phyloP scores from a whole-genome alignment of 73 alveolate genomes.

The Urostyla sp. region DNA sequence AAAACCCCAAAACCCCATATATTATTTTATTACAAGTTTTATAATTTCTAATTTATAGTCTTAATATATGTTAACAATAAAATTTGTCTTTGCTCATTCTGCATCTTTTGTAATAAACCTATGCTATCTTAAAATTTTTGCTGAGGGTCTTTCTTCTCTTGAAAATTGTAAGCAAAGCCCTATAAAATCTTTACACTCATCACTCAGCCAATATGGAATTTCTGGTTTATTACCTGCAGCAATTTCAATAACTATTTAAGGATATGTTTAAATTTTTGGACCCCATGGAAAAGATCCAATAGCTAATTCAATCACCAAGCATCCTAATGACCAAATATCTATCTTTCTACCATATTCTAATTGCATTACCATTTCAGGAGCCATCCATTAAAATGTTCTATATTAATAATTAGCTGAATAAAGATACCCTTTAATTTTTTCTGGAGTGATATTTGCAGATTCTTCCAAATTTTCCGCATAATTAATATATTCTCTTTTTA shows the following conservation, averaged over 20 bases:
- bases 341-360: conserved; percentile 68
- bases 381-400: conserved; percentile 70
- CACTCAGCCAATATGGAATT: conserved; percentile 77
- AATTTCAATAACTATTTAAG: conserved; percentile 60
- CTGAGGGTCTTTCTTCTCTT: conserved; percentile 76
- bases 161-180: conserved; percentile 73
- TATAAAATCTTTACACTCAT: conserved; percentile 71
- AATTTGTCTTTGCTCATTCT: not conserved
- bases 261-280: conserved; percentile 61
- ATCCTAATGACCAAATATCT: conserved; percentile 97
- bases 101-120: conserved; percentile 61
- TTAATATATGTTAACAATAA: not conserved
- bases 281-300: conserved; percentile 92
- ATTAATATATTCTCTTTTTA: too few species aligned
- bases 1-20: too few species aligned
- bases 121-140: conserved; percentile 72
- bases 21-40: too few species aligned
- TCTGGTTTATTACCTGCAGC: conserved; percentile 63
- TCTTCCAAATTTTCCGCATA: too few species aligned
- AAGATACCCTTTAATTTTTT: conserved; percentile 32
- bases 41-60: too few species aligned
- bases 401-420: not conserved
- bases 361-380: conserved; percentile 67
- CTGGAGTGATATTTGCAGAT: too few species aligned
- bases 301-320: conserved; percentile 94